Conservation (phyloP, 148 eudicot species). For the Polygonum maritimum region DNA sequence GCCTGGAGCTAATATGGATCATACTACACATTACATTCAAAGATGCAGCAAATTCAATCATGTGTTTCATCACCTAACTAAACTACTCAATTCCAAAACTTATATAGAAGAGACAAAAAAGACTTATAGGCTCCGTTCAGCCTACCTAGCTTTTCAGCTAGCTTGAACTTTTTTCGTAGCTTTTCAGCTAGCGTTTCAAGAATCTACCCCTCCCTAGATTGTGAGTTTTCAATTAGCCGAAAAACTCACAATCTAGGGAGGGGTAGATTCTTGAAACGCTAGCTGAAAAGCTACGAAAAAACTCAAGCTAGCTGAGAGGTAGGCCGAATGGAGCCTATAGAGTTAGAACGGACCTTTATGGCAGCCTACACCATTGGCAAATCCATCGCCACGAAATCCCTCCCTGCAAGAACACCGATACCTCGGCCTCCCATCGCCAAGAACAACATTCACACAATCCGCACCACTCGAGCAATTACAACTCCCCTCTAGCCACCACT, state of each 20-base stretch:
- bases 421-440: conserved; percentile 16
- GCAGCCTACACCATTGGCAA: conserved; percentile 49
- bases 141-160: too few relatives aligned
- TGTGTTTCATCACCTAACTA: neutral
- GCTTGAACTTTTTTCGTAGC: too few relatives aligned
- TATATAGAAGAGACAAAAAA: neutral
- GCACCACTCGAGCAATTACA: conserved; percentile 42
- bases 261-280: too few relatives aligned
- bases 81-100: neutral
- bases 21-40: neutral
- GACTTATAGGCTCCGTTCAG: too few relatives aligned
- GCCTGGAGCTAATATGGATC: neutral
- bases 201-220: too few relatives aligned
- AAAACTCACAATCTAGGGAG: too few relatives aligned
- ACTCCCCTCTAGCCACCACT: conserved; percentile 64
- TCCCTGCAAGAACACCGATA: conserved; percentile 49
- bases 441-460: conserved; percentile 12
- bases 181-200: too few relatives aligned
- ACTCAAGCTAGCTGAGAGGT: too few relatives aligned
- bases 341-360: conserved; percentile 49
- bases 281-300: too few relatives aligned
- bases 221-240: too few relatives aligned
- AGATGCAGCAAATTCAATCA: neutral
- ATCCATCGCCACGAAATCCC: conserved; percentile 79
- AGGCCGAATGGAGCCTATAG: too few relatives aligned